Conservation (phyloP, 2,329 filamentous ascomycete species). For the Epichloe scottii region DNA sequence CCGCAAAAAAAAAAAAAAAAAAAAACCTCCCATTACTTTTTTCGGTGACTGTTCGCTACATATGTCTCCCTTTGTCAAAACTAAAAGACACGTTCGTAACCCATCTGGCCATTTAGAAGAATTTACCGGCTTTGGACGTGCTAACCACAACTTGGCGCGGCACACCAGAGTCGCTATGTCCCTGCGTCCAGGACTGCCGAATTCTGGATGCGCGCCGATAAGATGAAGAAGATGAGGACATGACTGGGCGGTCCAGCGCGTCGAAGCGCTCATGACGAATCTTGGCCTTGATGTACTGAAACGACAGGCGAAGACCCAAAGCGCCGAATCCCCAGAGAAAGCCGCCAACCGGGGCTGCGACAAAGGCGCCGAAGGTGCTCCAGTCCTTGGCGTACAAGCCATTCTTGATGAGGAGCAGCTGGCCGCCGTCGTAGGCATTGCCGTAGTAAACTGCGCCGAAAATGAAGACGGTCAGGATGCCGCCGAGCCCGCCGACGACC, state of each 20-base stretch:
- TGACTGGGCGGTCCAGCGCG: conserved; percentile 46
- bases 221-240: conserved; percentile 10
- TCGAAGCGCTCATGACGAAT: conserved; percentile 49
- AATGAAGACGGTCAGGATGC: conserved; percentile 67
- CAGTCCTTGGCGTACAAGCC: conserved; percentile 69
- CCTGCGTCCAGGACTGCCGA: no score
- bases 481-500: conserved; percentile 63
- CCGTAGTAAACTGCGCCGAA: conserved; percentile 72
- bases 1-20: no score
- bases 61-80: no score
- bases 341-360: conserved; percentile 65
- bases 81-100: no score
- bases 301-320: conserved; percentile 44
- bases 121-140: conserved; percentile 35
- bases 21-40: no score
- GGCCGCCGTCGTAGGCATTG: conserved; percentile 46
- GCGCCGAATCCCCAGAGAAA: conserved; percentile 58
- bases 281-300: conserved; percentile 46
- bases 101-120: conserved; percentile 29
- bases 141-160: conserved; percentile 18
- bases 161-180: conserved; percentile 4
- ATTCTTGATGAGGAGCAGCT: conserved; percentile 58
- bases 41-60: no score
- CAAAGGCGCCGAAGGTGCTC: conserved; percentile 73
- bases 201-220: no score